Evolutionary conservation across 2,329 filamentous ascomycete genomes (phyloP), one percentile per base, ranked within the genome.

Genomic region (Dactylellina haptotyla): DNA sequence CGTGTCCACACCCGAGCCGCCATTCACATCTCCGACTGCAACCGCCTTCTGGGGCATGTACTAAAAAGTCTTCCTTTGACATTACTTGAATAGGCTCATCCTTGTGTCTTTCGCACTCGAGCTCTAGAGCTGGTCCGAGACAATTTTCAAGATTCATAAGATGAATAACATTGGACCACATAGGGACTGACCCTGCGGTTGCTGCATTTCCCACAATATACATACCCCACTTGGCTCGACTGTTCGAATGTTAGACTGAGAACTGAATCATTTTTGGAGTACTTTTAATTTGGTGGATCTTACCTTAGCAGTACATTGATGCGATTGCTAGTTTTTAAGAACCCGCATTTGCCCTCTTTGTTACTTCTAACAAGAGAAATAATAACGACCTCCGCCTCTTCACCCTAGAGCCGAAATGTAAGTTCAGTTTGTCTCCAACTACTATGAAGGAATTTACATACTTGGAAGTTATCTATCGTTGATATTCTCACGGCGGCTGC

Each of bases 291-390:
- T 61, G 62, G 63, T 64, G 1, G 3, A 12, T 18, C 41, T 26
- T 66, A 67, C 69, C 69, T 75, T n/a, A 75, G 16, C 8, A 75
- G 57, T 25, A 54, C 79, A 70, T 77, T 77, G 63, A 78, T 80
- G 57, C 51, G 78, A 57, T 75, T 79, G 56, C 59, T 77, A 74
- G 76, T 76, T 61, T 75, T 75, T 69, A 46, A 73, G 16, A 64
- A 76, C 0, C 90, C 90, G 16, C 85, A 84, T 5, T 84, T 85
- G 8, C 80, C 81, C 4, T 84, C 77, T 0, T 79, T 74, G 75
- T 93, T 93, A 80, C 89, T 91, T 37, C 90, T 85, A 0, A 92
- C 89, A 0, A 93, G 82, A 0, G 88, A 90, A 0, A 93, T 82
- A 2, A 93, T 82, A 0, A 93, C 83, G 6, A 93, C 82, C 61